A percentile compares a stretch with the other conserved stretches of the same genome.
These are phyloP conservation scores for Trichothecium sympodiale DNA, from an alignment of 2,329 filamentous ascomycete genomes.

Conservation along the genomic window DNA sequence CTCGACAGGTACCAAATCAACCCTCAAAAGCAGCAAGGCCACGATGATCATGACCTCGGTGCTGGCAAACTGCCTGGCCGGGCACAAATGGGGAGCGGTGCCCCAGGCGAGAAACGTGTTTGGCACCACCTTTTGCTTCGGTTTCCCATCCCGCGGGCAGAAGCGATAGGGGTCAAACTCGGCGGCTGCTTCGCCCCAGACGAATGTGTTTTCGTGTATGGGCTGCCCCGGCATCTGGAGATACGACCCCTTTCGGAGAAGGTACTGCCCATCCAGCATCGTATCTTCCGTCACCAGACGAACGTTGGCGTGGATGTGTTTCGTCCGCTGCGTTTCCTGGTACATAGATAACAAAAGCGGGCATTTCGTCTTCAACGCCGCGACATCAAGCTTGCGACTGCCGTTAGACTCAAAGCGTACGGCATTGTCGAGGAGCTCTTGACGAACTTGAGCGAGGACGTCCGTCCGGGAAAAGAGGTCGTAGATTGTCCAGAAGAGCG, in stretches of 20 bases:
- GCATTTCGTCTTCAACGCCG: slow-evolving; percentile 19
- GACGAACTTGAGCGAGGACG: slow-evolving; percentile 25
- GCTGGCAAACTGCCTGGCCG: slow-evolving; percentile 16
- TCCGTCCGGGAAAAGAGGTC: slow-evolving; percentile 27
- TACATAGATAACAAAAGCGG: slow-evolving; percentile 22
- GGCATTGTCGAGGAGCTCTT: slow-evolving; percentile 19
- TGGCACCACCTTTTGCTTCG: not conserved
- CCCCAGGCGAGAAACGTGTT: slow-evolving; percentile 16
- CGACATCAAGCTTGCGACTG: slow-evolving; percentile 15
- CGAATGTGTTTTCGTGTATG: slow-evolving; percentile 14
- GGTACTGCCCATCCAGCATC: slow-evolving; percentile 18
- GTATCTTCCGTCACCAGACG: slow-evolving; percentile 22
- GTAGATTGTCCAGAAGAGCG: slow-evolving; percentile 32
- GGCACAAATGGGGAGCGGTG: slow-evolving; percentile 16
- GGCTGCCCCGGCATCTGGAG: slow-evolving; percentile 22
- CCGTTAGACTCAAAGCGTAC: not conserved
- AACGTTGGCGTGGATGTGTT: slow-evolving; percentile 13
- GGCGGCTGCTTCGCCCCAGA: slow-evolving; percentile 22
- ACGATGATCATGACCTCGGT: slow-evolving; percentile 15
- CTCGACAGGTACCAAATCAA: slow-evolving; percentile 2
- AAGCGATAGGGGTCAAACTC: slow-evolving; percentile 20
- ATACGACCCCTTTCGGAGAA: slow-evolving; percentile 23
- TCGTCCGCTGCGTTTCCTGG: slow-evolving; percentile 23
- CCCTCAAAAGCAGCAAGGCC: slow-evolving; percentile 7
- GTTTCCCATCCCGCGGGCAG: no score